Evolutionary conservation across 352 stramenopile species (phyloP), one percentile per base, ranked within the genome.

Genomic region (Phytophthora fragariaefolia): DNA sequence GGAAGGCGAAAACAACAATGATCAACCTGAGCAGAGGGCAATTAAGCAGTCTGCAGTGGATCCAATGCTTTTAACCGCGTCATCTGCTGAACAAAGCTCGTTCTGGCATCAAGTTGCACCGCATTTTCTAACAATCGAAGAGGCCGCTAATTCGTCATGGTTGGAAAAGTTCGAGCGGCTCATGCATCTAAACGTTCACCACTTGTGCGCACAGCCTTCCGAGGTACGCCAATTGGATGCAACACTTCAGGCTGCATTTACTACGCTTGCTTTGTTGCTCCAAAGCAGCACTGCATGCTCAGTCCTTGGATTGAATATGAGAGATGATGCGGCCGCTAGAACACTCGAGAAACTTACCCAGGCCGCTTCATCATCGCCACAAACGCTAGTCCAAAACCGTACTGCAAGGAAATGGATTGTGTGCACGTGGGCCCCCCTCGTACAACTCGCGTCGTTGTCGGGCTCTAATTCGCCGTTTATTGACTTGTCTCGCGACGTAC

Each of bases 181-280:
- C 56, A 74, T 86, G 73, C 79, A 90, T 54, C 74, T 79, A 57
- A 82, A 82, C 34, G 63, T 86, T 15, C 82, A 87, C 56, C 82
- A 90, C 57, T 49, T 71, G 30, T 90, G 82, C 8, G 79, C 82
- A 1, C 64, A 34, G n/a, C 60, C 50, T 36, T 28, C 45, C 2
- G 73, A 87, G 45, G 57, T 76, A 6, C 50, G 61, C 13, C 40
- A 74, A 27, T 56, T 88, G 6, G 63, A 86, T 2, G 28, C 72
- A 12, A 58, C 75, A 38, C 68, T 80, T 15, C 71, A 80, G 42
- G 63, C 40, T 26, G 54, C 60, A n/a, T 20, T 68, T 43, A 30
- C 60, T 12, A 36, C 45, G 4, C 36, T 73, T 28, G 52, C 46
- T 53, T 32, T 59, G n/a, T 63, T 54, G 36, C 55, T 76, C 12